Base-by-base conservation (phyloP, 345 rosid genomes). In the Noccaea caerulescens region DNA sequence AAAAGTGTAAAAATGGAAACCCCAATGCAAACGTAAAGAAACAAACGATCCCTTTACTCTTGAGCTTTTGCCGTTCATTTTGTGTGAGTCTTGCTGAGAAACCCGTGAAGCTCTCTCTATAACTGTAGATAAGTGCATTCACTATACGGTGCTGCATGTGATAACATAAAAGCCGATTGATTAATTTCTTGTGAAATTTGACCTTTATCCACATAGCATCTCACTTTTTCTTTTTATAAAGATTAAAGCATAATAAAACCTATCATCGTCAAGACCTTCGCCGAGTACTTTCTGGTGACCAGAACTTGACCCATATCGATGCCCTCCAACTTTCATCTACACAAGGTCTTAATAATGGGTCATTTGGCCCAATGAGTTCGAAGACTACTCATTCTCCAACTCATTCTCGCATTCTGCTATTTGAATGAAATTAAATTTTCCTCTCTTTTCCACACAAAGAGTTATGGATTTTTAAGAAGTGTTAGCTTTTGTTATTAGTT, bases 41-140 rank as follows among this genome's bases (percentile, higher is more conserved):
- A 27, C 30, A 27, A 27, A 27, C 3, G 30, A 27, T 27, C 30
- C 52, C 9, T 25, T 58, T 71, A 71, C 68, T 52, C 61, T 16
- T 51, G 9, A 60, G 75, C 14, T 71, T 71, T 50, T 51, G 75
- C 43, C 67, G 23, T 71, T 71, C 75, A 16, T 7, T 50, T 51
- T 11, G 44, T 16, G 53, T 71, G 61, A 71, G 75, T 1, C 25
- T 30, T 11, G 75, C 75, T 2, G 68, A 32, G 53, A 71, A 71
- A 51, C 75, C 75, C 7, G 75, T 71, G 75, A 71, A 71, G 52
- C 75, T 71, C 68, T 71, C 61, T 1, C 0, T 42, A 18, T 71
- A 71, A 53, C 53, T 71, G 25, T 71, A 71, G 52, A 71, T 71
- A 32, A 50, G 55, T 16, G 68, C 67, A 42, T 60, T 53, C 43